Percentiles rank a stretch among this genome's conserved stretches.
Evolutionary conservation across 371 early-diverging fungal genomes (phyloP).

Genomic region (Mucor irregularis): DNA sequence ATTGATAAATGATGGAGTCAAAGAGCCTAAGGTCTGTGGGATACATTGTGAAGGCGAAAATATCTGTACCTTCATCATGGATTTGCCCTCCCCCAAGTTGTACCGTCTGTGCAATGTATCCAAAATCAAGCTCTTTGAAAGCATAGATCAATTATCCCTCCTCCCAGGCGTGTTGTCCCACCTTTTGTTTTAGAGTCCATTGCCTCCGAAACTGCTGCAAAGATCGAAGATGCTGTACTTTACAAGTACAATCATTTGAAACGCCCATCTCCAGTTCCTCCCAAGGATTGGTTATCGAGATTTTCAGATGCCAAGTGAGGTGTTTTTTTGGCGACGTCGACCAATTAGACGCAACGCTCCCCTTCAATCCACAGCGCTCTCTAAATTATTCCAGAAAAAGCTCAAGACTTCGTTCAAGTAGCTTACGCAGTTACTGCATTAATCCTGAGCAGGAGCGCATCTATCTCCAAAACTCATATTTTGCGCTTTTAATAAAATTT

Average conservation of each 20-base stretch:
- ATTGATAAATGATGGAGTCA: conserved; percentile 2
- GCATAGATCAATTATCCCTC: conserved; percentile 9
- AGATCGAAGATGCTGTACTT: conserved; percentile 2
- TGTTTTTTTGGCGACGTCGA: no score
- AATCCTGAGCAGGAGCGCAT: no score
- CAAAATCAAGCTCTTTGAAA: conserved; percentile 7
- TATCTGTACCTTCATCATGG: conserved; percentile 2
- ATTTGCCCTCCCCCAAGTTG: conserved; percentile 1
- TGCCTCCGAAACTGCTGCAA: conserved; percentile 6
- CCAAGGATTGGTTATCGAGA: conserved; percentile 8
- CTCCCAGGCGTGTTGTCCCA: conserved; percentile 2
- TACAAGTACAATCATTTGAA: conserved; percentile 1
- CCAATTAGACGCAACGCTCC: no score
- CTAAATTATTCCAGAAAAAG: no score
- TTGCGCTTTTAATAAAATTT: no score
- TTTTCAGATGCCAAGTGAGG: no score
- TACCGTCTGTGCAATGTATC: conserved; percentile 4
- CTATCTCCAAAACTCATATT: no score
- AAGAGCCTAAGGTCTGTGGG: conserved; percentile 5
- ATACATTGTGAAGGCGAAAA: conserved; percentile 9
- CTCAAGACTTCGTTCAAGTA: no score
- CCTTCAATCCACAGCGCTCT: no score
- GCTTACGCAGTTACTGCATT: no score
- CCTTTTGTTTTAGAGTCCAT: conserved; percentile 4
- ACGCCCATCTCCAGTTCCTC: background rate